Conservation (phyloP, 805 yeast species). For the Komagataella populi region DNA sequence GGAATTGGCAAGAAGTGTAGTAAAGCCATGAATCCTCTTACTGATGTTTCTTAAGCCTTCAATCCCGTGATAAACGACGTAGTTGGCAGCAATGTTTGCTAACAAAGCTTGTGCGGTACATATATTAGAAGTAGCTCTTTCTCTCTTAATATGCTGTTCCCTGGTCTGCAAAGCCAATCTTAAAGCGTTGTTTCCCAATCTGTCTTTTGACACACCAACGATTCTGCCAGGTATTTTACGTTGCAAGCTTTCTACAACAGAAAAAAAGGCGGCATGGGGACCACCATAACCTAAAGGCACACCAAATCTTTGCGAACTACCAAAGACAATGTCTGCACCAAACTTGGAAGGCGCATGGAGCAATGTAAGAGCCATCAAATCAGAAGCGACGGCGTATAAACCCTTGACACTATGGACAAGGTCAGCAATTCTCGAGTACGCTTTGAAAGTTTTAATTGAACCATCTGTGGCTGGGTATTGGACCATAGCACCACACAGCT, state of each 20-base stretch:
- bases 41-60: conserved; percentile 75
- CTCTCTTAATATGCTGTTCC: conserved; percentile 96
- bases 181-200: conserved; percentile 79
- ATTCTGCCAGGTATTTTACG: conserved; percentile 95
- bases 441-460: conserved; percentile 31
- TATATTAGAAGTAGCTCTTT: conserved; percentile 93
- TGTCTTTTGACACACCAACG: conserved; percentile 85
- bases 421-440: conserved; percentile 43
- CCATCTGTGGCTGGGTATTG: conserved; percentile 93
- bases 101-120: conserved; percentile 96
- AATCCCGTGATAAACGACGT: conserved; percentile 94
- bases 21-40: conserved; percentile 55
- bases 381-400: conserved; percentile 78
- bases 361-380: conserved; percentile 76
- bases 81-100: conserved; percentile 92
- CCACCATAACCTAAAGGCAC: conserved; percentile 98
- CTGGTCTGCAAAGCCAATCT: conserved; percentile 94
- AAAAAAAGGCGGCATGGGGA: conserved; percentile 96
- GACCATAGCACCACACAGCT: conserved; percentile 67
- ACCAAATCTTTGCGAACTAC: conserved; percentile 91
- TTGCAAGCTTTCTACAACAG: conserved; percentile 67
- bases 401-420: conserved; percentile 62
- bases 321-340: conserved; percentile 89
- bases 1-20: conserved; percentile 54
- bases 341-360: conserved; percentile 73